Evolutionary conservation across 495 filamentous ascomycete species (phyloP), one percentile per base, ranked within the genome.

Genomic region (Penicillium coprophilum): DNA sequence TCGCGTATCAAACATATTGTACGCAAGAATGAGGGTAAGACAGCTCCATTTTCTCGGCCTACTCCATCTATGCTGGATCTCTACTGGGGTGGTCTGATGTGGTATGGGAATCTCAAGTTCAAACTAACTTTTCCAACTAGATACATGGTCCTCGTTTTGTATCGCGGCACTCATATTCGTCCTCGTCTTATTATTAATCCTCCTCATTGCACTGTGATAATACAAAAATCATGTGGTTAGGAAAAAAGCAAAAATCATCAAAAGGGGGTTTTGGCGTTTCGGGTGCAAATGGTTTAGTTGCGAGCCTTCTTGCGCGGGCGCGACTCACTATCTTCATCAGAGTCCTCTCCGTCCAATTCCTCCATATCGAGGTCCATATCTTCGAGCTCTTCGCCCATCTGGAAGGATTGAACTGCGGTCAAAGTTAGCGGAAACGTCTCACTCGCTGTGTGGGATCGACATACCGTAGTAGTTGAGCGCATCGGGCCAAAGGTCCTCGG

Each of bases 381-480:
- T 17, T 64, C 56, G 53, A 72, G 59, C 19, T 64, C 64, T 21
- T 66, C 63, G 45, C 53, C 57, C 9, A 62, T 38, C 46, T 71
- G 65, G 60, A 67, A 74, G 17, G 70, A 71, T 68, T 70, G 62
- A 36, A 69, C 72, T 72, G 51, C 13, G 41, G 48, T 44, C 44
- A 21, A 48, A 34, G 50, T 69, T 30, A 61, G 62, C 62, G 19
- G 56, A 15, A 31, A 41, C 2, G 20, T 12, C 27, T 19, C 13
- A 23, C 12, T 12, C 11, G 12, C 7, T 13, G 10, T 20, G 10
- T 2, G n/a, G 28, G 19, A 17, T 38, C 53, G 20, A 84, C 89
- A 71, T 75, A 96, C 91, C 88, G 70, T 92, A 97, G 69, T 92
- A 92, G 68, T 90, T 92, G 65, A 95, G 81, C 24, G 93, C 93